Percentiles rank a stretch among this genome's conserved stretches.
phyloP scores from a whole-genome alignment of 345 rosid genomes.

The Salix suchowensis region DNA sequence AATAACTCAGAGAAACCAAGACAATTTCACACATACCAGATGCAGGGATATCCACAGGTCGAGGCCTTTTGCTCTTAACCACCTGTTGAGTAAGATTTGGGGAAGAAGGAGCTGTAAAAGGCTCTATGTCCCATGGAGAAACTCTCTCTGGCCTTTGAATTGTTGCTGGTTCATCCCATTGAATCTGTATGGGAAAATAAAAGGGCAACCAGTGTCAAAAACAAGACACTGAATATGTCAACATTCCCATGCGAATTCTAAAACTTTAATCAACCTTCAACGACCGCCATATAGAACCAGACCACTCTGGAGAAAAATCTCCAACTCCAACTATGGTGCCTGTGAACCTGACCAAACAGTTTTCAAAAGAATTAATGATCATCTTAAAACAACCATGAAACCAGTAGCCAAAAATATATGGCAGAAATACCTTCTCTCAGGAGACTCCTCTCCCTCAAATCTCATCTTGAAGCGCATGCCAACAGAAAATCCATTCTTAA shows the following conservation, averaged over 20 bases:
- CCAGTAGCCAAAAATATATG: background rate
- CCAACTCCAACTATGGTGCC: constrained; percentile 85
- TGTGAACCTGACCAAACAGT: constrained; percentile 52
- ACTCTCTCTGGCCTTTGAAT: constrained; percentile 74
- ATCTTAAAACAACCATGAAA: background rate
- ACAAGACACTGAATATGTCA: constrained; percentile 9
- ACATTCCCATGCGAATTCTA: constrained; percentile 4
- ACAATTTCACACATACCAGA: constrained; percentile 37
- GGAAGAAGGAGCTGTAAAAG: constrained; percentile 46
- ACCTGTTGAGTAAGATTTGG: constrained; percentile 39
- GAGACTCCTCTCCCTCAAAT: constrained; percentile 91
- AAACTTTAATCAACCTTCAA: constrained; percentile 47
- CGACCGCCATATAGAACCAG: constrained; percentile 79
- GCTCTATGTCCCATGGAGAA: constrained; percentile 95
- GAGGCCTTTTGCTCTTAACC: constrained; percentile 68
- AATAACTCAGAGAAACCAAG: background rate
- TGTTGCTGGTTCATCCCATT: constrained; percentile 92
- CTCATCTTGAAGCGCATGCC: constrained; percentile 90
- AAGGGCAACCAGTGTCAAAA: constrained; percentile 22
- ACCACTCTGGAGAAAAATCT: constrained; percentile 74
- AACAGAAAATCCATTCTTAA: constrained; percentile 51
- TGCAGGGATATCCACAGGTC: constrained; percentile 45
- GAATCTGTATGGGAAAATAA: constrained; percentile 44
- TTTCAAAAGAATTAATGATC: background rate
- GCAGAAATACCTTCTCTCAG: constrained; percentile 64